Percentiles rank a stretch among this genome's conserved stretches.
These are phyloP conservation scores for Gyrodon lividus DNA, from an alignment of 768 basidiomycete genomes.

Conservation along the genomic window DNA sequence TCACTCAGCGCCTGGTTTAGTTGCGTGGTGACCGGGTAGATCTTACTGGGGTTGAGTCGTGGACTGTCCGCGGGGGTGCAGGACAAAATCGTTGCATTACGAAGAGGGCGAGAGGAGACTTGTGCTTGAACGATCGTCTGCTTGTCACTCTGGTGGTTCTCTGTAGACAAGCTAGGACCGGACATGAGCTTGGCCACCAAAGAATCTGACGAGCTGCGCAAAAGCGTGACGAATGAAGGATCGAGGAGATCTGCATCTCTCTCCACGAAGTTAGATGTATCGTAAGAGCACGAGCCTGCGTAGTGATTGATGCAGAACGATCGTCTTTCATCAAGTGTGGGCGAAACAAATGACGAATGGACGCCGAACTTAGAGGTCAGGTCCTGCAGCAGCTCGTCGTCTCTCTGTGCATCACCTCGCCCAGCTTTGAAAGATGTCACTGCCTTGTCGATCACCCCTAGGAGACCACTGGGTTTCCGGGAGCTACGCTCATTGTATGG, in stretches of 20 bases:
- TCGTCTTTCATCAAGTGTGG: conserved; percentile 28
- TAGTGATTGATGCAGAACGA: conserved; percentile 65
- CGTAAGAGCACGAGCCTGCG: conserved; percentile 53
- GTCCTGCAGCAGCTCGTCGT: conserved; percentile 51
- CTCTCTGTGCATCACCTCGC: conserved; percentile 45
- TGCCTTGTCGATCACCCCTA: conserved; percentile 55
- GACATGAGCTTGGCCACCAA: conserved; percentile 62
- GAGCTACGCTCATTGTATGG: conserved; percentile 45
- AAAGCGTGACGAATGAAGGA: conserved; percentile 51
- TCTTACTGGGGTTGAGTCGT: conserved; percentile 48
- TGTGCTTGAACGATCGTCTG: conserved; percentile 62
- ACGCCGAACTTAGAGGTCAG: conserved; percentile 44
- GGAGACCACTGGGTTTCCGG: conserved; percentile 55
- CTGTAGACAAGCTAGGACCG: conserved; percentile 57
- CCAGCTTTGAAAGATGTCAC: conserved; percentile 49
- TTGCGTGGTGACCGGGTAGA: conserved; percentile 60
- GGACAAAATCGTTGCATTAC: conserved; percentile 42
- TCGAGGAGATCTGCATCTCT: conserved; percentile 54
- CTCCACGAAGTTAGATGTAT: conserved; percentile 47
- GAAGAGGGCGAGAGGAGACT: conserved; percentile 56
- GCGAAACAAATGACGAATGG: conserved; percentile 53
- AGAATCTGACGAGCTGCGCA: conserved; percentile 50
- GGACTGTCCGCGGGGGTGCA: conserved; percentile 33
- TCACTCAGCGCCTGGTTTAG: conserved; percentile 53
- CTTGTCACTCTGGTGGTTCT: conserved; percentile 57